Percentiles rank a stretch among this genome's conserved stretches.
Conservation (phyloP, 164 flowering plant genomes). For the Sextonia rubra region DNA sequence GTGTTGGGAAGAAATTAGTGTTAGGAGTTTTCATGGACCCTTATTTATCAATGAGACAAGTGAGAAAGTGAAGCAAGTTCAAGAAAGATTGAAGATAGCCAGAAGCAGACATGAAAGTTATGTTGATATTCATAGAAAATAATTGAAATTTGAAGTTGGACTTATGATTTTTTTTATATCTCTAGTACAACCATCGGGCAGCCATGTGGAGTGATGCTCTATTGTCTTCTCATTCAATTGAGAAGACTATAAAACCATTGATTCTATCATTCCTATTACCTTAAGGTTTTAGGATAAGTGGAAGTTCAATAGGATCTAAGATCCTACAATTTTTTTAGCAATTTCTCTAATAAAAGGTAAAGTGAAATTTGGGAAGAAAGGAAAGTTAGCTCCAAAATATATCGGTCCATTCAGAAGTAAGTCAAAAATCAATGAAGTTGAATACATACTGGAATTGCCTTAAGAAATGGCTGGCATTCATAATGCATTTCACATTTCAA, state of each 20-base stretch:
- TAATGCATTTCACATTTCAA: conserved; percentile 1
- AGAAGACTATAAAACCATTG: too few relatives aligned
- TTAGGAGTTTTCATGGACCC: not conserved
- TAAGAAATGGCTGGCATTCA: not conserved
- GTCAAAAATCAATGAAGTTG: not conserved
- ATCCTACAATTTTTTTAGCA: conserved; percentile 8
- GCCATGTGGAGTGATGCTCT: too few relatives aligned
- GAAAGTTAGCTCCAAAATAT: not conserved
- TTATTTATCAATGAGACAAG: not conserved
- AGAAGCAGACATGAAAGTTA: not conserved
- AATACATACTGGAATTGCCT: conserved; percentile 6
- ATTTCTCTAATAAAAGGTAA: conserved; percentile 10
- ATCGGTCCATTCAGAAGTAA: not conserved
- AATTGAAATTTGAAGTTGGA: not conserved
- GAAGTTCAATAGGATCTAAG: too few relatives aligned
- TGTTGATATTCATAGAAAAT: not conserved
- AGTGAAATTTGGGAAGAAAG: conserved; percentile 10
- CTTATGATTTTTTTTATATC: conserved; percentile 6
- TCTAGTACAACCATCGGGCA: too few relatives aligned
- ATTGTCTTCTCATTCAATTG: too few relatives aligned
- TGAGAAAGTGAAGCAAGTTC: not conserved
- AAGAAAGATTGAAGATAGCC: not conserved
- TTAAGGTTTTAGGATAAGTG: too few relatives aligned
- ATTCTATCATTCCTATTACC: too few relatives aligned
- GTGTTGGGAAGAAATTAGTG: not conserved